Conservation (phyloP, 768 basidiomycete species). For the Botryobasidium botryosum region DNA sequence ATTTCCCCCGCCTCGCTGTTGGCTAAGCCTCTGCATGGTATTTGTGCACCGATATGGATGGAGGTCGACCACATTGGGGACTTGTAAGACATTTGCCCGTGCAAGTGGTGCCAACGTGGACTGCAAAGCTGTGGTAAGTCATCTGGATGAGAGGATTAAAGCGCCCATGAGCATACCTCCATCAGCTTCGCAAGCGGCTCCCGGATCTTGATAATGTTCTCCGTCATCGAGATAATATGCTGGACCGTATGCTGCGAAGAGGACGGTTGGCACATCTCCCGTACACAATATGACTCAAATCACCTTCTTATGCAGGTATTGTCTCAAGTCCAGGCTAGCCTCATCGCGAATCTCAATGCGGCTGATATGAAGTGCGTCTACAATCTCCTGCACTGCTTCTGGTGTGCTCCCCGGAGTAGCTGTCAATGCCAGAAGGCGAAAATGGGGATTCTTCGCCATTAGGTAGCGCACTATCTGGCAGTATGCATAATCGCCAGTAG, state of each 20-base stretch:
- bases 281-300: constrained; percentile 9
- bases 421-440: constrained; percentile 82
- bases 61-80: constrained; percentile 40
- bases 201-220: constrained; percentile 45
- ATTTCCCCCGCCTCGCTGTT: constrained; percentile 14
- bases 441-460: constrained; percentile 89
- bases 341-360: constrained; percentile 91
- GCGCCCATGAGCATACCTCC: constrained; percentile 35
- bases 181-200: constrained; percentile 56
- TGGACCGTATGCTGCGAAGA: constrained; percentile 45
- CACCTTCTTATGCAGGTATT: constrained; percentile 81
- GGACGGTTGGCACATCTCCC: neutral
- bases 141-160: too few species aligned
- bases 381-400: constrained; percentile 73
- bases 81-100: too few species aligned
- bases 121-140: too few species aligned
- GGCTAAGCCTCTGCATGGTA: too few species aligned
- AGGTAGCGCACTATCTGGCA: constrained; percentile 69
- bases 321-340: constrained; percentile 66
- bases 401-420: constrained; percentile 83
- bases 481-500: constrained; percentile 85
- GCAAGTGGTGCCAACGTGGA: too few species aligned
- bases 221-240: constrained; percentile 59
- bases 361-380: constrained; percentile 90
- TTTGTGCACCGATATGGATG: constrained; percentile 52